Conservation (phyloP, 371 early-diverging fungal genomes). For the Haplosporangium sp. region DNA sequence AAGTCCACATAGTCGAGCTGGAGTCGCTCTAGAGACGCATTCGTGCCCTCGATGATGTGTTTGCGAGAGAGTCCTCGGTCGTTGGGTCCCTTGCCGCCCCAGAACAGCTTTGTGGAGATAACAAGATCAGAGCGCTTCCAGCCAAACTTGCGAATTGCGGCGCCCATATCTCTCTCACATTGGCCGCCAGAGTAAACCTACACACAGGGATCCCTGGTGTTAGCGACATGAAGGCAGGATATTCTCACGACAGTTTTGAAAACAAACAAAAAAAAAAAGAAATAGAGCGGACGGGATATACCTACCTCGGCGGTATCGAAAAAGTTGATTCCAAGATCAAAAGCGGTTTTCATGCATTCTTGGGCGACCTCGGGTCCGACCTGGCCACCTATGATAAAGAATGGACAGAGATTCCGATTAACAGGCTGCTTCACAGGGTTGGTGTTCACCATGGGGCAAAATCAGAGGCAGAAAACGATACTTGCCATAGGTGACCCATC, state of each 20-base stretch:
- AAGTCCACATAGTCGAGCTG: constrained; percentile 86
- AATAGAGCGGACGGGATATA: background rate
- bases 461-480: background rate
- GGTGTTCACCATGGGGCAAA: background rate
- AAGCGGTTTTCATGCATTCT: constrained; percentile 79
- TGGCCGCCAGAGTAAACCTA: constrained; percentile 68
- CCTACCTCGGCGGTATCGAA: constrained; percentile 85
- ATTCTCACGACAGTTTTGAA: background rate
- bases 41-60: constrained; percentile 87
- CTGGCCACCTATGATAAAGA: constrained; percentile 60
- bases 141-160: constrained; percentile 76
- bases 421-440: too few species aligned
- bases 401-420: background rate
- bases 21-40: constrained; percentile 78
- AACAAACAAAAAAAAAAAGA: background rate
- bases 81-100: constrained; percentile 86
- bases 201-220: background rate
- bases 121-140: constrained; percentile 81
- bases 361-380: constrained; percentile 70
- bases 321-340: constrained; percentile 83
- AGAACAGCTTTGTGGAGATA: constrained; percentile 87
- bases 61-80: constrained; percentile 87
- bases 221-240: background rate
- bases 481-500: constrained; percentile 78
- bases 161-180: constrained; percentile 82